Evolutionary conservation across 164 flowering plant species (phyloP), one percentile per base, ranked within the genome.

Genomic region (Stephania yunnanensis): DNA sequence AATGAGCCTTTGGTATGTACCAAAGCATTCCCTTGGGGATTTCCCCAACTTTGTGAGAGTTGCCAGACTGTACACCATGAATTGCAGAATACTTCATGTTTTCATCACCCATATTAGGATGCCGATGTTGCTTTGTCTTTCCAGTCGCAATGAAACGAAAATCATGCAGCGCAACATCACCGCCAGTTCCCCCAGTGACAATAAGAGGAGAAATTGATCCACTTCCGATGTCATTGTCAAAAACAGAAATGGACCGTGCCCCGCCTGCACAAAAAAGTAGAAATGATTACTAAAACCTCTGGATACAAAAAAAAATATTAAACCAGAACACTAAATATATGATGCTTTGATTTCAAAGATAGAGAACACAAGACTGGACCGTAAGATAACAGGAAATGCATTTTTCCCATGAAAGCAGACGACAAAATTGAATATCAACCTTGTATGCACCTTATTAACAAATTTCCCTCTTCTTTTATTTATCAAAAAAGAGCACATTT

Each of bases 1-100:
- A 83, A 84, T 96, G 99, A 78, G 98, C 98, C 84, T 91, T 92
- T 76, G 99, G 98, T 78, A 96, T 88, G 80, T 92, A 90, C 99
- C 98, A 94, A 64, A 96, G 91, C 98, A 96, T 96, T 76, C 99
- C 99, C 76, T 86, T 84, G n/a, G 58, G 76, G 80, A 86, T 91
- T 72, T 88, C 91, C 31, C 91, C 92, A 70, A 67, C 46, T 78
- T 85, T 86, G 74, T 53, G 79, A 7, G 71, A 71, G 19, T 19
- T 31, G 36, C 76, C 86, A 5, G 81, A 64, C 36, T 70, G 75
- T 76, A 64, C 68, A 71, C 83, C 85, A 74, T 81, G 70, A 46
- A 63, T 71, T 13, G 82, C 67, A 71, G 86, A 80, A 42, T 82
- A 25, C 46, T 72, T 83, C 19, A 45, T 68, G 72, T 74, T 79